A percentile compares a stretch with the other conserved stretches of the same genome.
These are phyloP conservation scores for Podospora pseudopauciseta DNA, from an alignment of 495 filamentous ascomycete species.

Conservation along the genomic window DNA sequence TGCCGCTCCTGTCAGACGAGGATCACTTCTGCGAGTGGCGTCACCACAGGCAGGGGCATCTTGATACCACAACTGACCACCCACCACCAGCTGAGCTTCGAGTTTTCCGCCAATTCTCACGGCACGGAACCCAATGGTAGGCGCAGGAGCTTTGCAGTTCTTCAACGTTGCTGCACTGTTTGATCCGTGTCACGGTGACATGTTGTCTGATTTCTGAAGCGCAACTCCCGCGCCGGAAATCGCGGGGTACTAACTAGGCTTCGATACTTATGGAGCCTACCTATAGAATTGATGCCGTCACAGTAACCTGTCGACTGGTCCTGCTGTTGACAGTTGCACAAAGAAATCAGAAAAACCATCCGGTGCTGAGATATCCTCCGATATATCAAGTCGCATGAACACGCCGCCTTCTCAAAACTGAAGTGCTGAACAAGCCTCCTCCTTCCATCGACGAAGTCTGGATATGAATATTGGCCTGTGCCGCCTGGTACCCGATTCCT, in stretches of 20 bases:
- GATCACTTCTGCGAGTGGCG: conserved; percentile 24
- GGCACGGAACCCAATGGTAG: conserved; percentile 6
- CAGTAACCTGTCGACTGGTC: neutral
- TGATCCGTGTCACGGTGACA: neutral
- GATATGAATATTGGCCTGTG: neutral
- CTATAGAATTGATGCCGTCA: neutral
- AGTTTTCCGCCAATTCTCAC: neutral
- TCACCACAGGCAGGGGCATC: conserved; percentile 12
- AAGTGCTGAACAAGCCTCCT: neutral
- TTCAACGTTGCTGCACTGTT: neutral
- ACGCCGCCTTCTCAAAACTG: conserved; percentile 6
- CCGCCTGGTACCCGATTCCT: neutral
- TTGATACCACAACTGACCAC: neutral
- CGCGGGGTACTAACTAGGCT: neutral
- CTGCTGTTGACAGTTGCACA: neutral
- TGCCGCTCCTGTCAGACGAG: conserved; percentile 16
- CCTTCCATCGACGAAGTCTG: neutral
- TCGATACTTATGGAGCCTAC: neutral
- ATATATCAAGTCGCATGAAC: neutral
- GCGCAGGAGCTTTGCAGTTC: neutral
- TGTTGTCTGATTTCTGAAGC: neutral
- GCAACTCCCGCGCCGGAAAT: neutral
- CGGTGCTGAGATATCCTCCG: neutral
- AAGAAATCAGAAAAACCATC: neutral
- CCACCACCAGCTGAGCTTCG: too few relatives aligned